Evolutionary conservation across 1,284 basidiomycete species (phyloP), one percentile per base, ranked within the genome.

Genomic region (Tetrapyrgos nigripes): DNA sequence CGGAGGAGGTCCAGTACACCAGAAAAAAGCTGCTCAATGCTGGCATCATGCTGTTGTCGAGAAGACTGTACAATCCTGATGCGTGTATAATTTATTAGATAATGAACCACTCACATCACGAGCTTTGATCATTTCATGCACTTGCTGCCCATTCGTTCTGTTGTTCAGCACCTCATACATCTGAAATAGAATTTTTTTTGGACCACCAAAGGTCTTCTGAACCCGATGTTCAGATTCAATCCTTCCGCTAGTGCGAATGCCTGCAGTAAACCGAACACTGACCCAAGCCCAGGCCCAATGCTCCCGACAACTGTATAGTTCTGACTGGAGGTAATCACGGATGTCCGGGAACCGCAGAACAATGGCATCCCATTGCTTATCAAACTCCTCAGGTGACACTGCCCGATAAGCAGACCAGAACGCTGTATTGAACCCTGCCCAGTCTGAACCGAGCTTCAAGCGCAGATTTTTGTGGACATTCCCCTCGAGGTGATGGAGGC

Each of bases 261-360:
- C 70, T 6, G 60, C 66, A 17, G 73, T 73, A 40, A 73, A 75
- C 14, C 59, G 43, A 19, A 50, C 37, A 28, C 64, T 61, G 4
- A 69, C 55, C 59, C 63, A 74, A 3, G 67, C 64, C 71, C 70
- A 73, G 14, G 72, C 73, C 73, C 73, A 75, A 3, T 61, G 63
- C 19, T 67, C 55, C 0, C 64, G 64, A 46, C 68, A 69, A 14
- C 59, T 52, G 55, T 69, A 71, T 1, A 74, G 47, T 49, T 68
- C 64, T 8, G 54, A 55, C 13, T 68, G 55, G 5, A 73, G 67
- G 56, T 73, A 74, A 1, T 29, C 5, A 24, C 59, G 23, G 2
- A 64, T 61, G n/a, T 51, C 19, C 17, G 68, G 64, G 60, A 27
- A 45, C 8, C 21, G 5, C 28, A 24, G n/a, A 0, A 54, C 31